A percentile compares a stretch with the other conserved stretches of the same genome.
phyloP scores from a whole-genome alignment of 192 early-diverging fungal species.

The Mortierella hygrophila region DNA sequence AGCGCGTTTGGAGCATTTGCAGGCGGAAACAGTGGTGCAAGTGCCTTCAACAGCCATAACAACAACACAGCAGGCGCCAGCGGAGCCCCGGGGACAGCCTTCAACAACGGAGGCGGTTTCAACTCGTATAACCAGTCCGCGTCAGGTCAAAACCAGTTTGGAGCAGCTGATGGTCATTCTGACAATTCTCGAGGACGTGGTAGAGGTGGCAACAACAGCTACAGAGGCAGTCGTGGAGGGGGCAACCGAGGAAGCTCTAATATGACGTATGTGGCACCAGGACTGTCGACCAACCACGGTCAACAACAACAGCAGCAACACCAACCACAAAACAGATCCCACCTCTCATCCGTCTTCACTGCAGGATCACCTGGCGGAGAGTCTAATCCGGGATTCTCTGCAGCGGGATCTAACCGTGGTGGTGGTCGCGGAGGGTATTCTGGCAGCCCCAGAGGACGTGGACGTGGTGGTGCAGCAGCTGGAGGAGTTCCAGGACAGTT shows the following conservation, averaged over 20 bases:
- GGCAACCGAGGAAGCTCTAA: slow-evolving; percentile 22
- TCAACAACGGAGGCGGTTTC: neutral
- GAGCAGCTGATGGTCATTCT: neutral
- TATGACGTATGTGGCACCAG: slow-evolving; percentile 42
- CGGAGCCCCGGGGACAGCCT: neutral
- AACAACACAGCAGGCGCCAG: neutral
- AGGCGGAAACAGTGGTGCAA: neutral
- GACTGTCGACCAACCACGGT: slow-evolving; percentile 6
- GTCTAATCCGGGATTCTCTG: slow-evolving; percentile 9
- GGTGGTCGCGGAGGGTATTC: slow-evolving; percentile 17
- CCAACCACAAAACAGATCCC: neutral
- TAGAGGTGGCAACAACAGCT: slow-evolving; percentile 15
- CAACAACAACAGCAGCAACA: slow-evolving; percentile 2
- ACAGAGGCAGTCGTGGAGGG: slow-evolving; percentile 29
- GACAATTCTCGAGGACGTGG: slow-evolving; percentile 22
- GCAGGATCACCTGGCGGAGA: neutral
- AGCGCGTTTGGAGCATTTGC: slow-evolving; percentile 5
- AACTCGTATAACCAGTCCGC: neutral
- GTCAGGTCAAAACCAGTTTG: neutral
- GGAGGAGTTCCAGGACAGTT: slow-evolving; percentile 22
- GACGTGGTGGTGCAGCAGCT: slow-evolving; percentile 2
- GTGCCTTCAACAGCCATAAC: neutral
- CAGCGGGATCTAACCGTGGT: neutral
- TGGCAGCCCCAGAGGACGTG: slow-evolving; percentile 3
- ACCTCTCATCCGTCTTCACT: slow-evolving; percentile 1